Evolutionary conservation across 371 early-diverging fungal genomes (phyloP).

Genomic region (Apophysomyces sp.): DNA sequence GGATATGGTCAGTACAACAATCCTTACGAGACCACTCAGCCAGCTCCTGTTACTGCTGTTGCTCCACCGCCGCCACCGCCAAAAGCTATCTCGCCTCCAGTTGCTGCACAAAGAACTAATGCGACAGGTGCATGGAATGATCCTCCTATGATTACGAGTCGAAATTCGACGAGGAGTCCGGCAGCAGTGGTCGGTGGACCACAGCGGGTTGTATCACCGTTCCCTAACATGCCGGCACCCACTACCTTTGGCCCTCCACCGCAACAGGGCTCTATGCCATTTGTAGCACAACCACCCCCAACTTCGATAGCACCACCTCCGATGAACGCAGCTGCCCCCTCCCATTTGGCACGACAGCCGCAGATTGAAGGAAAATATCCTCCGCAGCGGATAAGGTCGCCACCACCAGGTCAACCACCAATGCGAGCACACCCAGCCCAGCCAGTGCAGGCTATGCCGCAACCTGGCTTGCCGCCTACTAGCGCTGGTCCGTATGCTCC

Average conservation of each 20-base stretch:
- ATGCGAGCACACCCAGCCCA: not conserved
- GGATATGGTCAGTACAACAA: not conserved
- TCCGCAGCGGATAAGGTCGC: not conserved
- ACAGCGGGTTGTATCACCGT: slow-evolving; percentile 46
- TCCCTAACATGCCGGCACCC: slow-evolving; percentile 43
- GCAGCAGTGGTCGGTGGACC: slow-evolving; percentile 17
- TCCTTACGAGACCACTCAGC: slow-evolving; percentile 1
- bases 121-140: slow-evolving; percentile 58
- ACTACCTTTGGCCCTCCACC: slow-evolving; percentile 28
- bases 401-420: not conserved
- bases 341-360: slow-evolving; percentile 6
- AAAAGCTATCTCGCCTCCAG: slow-evolving; percentile 11
- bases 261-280: slow-evolving; percentile 6
- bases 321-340: slow-evolving; percentile 31
- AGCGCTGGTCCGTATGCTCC: not conserved
- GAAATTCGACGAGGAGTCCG: slow-evolving; percentile 25
- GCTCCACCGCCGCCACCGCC: slow-evolving; percentile 40
- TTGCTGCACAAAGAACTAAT: slow-evolving; percentile 29
- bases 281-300: slow-evolving; percentile 8
- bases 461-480: not conserved
- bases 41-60: not conserved
- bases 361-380: not conserved
- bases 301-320: slow-evolving; percentile 30
- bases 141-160: slow-evolving; percentile 42
- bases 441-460: not conserved